Base-by-base conservation (phyloP, 75 land plant species). In the Cupressus sempervirens region DNA sequence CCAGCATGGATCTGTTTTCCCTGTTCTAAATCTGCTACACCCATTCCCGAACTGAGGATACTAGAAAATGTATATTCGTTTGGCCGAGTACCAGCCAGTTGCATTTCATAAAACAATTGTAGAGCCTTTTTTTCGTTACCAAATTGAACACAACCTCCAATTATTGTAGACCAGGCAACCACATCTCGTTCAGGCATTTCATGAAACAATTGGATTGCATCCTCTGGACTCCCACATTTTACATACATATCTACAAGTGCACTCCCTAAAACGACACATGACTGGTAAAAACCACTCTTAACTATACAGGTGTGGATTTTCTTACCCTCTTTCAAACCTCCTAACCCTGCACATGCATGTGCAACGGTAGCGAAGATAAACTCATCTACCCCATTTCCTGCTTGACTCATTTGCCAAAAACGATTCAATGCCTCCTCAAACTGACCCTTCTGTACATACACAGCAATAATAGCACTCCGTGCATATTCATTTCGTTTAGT, bases 391-490 rank as follows among this genome's bases (percentile, higher is more conserved):
- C 26, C 48, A 16, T 40, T 30, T 36, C 76, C 56, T 68, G 80
- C 36, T 29, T 41, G 36, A 84, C 87, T 84, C 93, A 92, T 88
- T 53, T 75, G 54, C 16, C 46, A 76, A 73, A 92, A 92, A 16
- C 92, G 81, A 29, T 53, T 41, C 14, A 89, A 75, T 32, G 92
- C 85, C 70, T 92, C 85, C 30, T 50, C 52, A 38, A 82, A 29
- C 41, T 84, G 75, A 74, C 92, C 93, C 74, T 81, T 34, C 20
- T 85, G 89, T 16, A 89, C 46, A 73, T 90, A 92, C 53, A 84
- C 86, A 10, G 88, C 12, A 40, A 92, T 62, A 90, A 92, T 91
- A 35, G 91, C 89, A 72, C 87, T 92, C 89, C 88, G 89, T 29
- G 88, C 62, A 3, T 88, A 70, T 7, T 74, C 3, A 75, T 92